Evolutionary conservation across 2,329 filamentous ascomycete species (phyloP), one percentile per base, ranked within the genome.

Genomic region (Pseudogymnoascus sp.): DNA sequence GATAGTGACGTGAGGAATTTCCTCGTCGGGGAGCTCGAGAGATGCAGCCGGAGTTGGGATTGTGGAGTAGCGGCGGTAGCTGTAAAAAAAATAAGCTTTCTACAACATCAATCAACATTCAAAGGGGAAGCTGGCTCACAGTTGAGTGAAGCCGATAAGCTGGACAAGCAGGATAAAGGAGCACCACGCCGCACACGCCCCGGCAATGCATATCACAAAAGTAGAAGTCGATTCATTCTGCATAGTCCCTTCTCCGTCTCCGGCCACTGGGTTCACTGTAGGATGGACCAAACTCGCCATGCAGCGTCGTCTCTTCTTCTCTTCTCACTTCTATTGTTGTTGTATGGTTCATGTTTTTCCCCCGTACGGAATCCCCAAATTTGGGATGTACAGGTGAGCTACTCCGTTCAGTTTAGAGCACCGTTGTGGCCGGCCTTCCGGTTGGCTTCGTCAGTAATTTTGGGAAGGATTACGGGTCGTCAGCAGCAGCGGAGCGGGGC

Each of bases 1-100:
- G 64, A 96, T 83, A 33, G 94, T 97, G 69, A 99, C 82, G 76
- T 91, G 87, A 13, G 92, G 93, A 2, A 91, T 79, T 39, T 86
- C 76, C 66, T 81, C 73, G 41, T 76, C 70, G 3, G 76, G 74
- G 0, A 87, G 75, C 0, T 73, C 74, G 1, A 84, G 76, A 2
- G 84, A 84, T 13, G 81, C 71, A 4, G 83, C 77, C 5, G 78
- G 74, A n/a, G 72, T 70, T 2, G 80, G 80, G 2, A 75, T 77
- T 1, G 73, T 74, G 0, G 82, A 83, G 71, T 83, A 84, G 68
- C 80, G 73, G 42, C 78, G 79, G 68, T 83, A 82, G 65, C 85
- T 83, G 67, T 8, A 60, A 36, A 31, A 6, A 13, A 9, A 59
- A 61, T 17, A 62, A 44, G 29, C 51, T 65, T 41, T 63, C 60